Evolutionary conservation across 2,329 filamentous ascomycete species (phyloP).

Genomic region (Xylaria sp.): DNA sequence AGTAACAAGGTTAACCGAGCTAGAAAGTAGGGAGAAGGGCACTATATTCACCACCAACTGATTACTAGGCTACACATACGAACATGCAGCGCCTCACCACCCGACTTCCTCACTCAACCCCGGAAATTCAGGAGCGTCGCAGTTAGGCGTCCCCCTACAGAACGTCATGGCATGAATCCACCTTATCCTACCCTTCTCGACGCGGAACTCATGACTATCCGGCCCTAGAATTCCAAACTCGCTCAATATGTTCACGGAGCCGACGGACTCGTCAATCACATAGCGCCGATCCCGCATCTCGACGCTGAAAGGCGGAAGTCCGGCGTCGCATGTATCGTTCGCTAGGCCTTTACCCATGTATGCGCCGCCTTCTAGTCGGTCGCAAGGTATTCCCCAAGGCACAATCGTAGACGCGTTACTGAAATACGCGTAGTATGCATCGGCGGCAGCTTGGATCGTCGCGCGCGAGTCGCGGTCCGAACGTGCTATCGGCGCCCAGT

Average conservation of each 20-base stretch:
- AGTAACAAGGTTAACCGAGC: not conserved
- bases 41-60: not conserved
- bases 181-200: constrained; percentile 34
- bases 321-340: constrained; percentile 45
- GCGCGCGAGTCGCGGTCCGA: constrained; percentile 41
- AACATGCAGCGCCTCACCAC: constrained; percentile 12
- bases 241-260: constrained; percentile 34
- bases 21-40: not conserved
- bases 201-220: constrained; percentile 38
- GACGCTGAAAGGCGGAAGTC: constrained; percentile 35
- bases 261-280: constrained; percentile 36
- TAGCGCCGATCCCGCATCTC: constrained; percentile 36
- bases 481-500: constrained; percentile 43
- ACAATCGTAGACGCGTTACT: constrained; percentile 43
- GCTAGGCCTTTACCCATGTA: constrained; percentile 44
- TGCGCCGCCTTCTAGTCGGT: constrained; percentile 46
- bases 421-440: constrained; percentile 50
- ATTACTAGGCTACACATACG: not conserved
- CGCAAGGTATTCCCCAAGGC: constrained; percentile 52
- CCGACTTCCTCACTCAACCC: constrained; percentile 35
- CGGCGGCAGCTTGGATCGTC: constrained; percentile 44
- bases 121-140: constrained; percentile 33
- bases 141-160: constrained; percentile 29
- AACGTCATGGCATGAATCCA: constrained; percentile 41
- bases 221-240: constrained; percentile 38